Evolutionary conservation across 108 stramenopile species (phyloP).

Genomic region (Seminavis robusta): DNA sequence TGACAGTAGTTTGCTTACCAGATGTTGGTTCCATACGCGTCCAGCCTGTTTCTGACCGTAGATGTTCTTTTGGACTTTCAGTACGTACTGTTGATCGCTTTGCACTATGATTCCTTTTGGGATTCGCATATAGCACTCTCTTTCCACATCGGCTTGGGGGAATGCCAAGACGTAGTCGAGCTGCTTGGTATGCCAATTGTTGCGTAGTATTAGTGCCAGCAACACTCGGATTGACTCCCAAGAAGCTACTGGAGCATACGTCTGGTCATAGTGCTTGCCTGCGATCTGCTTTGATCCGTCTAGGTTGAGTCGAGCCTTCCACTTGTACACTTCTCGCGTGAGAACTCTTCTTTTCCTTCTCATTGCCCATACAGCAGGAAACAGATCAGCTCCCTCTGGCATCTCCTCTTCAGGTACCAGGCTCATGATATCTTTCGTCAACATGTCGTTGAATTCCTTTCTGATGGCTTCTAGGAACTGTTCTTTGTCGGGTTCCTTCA

Average conservation of each 20-base stretch:
- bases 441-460: slow-evolving; percentile 17
- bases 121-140: slow-evolving; percentile 29
- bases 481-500: slow-evolving; percentile 16
- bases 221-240: slow-evolving; percentile 38
- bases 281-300: slow-evolving; percentile 22
- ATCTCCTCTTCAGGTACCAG: slow-evolving; percentile 13
- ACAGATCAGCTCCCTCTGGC: slow-evolving; percentile 20
- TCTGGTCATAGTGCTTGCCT: slow-evolving; percentile 29
- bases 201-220: slow-evolving; percentile 13
- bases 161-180: slow-evolving; percentile 47
- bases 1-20: slow-evolving; percentile 10
- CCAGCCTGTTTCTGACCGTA: slow-evolving; percentile 48
- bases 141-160: slow-evolving; percentile 24
- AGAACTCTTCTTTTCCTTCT: slow-evolving; percentile 35
- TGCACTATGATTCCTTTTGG: slow-evolving; percentile 24
- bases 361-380: slow-evolving; percentile 52
- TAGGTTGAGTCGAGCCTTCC: slow-evolving; percentile 23
- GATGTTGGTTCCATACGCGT: slow-evolving; percentile 31
- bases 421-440: background rate
- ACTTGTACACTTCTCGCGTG: slow-evolving; percentile 29
- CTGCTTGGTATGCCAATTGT: slow-evolving; percentile 33
- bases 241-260: slow-evolving; percentile 47
- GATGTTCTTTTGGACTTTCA: slow-evolving; percentile 26
- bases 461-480: slow-evolving; percentile 23
- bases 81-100: slow-evolving; percentile 8